These are phyloP conservation scores for Staphylotrichum tortipilum DNA, from an alignment of 495 filamentous ascomycete species.

Conservation along the genomic window DNA sequence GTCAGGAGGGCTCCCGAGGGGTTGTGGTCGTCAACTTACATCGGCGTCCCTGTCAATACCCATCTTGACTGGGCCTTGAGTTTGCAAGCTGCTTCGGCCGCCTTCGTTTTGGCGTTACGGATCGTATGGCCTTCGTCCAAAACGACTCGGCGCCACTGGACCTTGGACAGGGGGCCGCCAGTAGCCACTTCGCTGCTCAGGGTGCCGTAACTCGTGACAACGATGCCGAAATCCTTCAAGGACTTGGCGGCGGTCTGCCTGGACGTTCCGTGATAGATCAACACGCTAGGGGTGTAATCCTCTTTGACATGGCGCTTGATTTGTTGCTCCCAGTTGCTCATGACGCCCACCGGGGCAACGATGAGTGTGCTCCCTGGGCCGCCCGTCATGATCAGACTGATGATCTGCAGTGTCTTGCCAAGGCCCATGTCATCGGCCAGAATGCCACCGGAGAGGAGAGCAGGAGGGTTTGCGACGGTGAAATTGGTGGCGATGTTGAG, in stretches of 20 bases:
- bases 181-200: constrained; percentile 33
- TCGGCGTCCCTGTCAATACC: constrained; percentile 76
- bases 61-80: constrained; percentile 68
- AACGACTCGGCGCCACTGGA: constrained; percentile 73
- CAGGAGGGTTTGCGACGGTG: constrained; percentile 46
- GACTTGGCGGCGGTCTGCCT: constrained; percentile 48
- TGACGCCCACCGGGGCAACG: constrained; percentile 73
- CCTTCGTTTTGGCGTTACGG: constrained; percentile 67
- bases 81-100: constrained; percentile 55
- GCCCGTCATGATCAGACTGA: constrained; percentile 64
- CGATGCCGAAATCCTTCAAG: constrained; percentile 56
- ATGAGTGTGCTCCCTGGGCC: constrained; percentile 63
- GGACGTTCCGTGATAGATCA: constrained; percentile 65
- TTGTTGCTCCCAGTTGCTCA: constrained; percentile 89
- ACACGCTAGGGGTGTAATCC: constrained; percentile 52
- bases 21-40: constrained; percentile 36
- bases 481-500: constrained; percentile 74
- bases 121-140: constrained; percentile 86
- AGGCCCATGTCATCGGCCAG: constrained; percentile 93
- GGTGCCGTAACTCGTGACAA: constrained; percentile 77
- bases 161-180: constrained; percentile 48
- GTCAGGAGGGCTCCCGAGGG: background rate
- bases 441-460: constrained; percentile 71
- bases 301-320: constrained; percentile 62
- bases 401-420: constrained; percentile 85